Conservation (phyloP, 805 yeast genomes). For the Kodamaea fukazawae region DNA sequence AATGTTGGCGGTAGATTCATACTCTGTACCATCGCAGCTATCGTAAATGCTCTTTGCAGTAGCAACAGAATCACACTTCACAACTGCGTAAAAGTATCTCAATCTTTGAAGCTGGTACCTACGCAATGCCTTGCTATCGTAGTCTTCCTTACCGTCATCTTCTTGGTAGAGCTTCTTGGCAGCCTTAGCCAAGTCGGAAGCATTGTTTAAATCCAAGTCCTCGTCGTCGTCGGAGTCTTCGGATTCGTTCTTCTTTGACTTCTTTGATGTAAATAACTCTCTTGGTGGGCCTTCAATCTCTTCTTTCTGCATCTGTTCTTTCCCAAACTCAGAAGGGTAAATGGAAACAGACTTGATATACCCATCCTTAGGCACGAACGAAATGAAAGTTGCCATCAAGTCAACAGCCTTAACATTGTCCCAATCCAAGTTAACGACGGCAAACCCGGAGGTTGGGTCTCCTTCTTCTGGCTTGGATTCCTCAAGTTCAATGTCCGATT, state of each 20-base stretch:
- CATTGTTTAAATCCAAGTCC: conserved; percentile 46
- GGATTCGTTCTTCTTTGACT: conserved; percentile 36
- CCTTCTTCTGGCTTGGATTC: conserved; percentile 73
- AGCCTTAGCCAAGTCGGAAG: conserved; percentile 52
- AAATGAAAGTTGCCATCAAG: conserved; percentile 80
- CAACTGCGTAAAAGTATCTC: conserved; percentile 90
- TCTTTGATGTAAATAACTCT: conserved; percentile 57
- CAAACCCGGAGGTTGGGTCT: conserved; percentile 78
- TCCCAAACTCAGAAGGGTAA: conserved; percentile 90
- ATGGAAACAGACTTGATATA: conserved; percentile 64
- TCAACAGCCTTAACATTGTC: conserved; percentile 88
- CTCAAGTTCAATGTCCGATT: conserved; percentile 54
- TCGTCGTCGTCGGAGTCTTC: conserved; percentile 34
- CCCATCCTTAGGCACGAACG: conserved; percentile 80
- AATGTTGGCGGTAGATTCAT: conserved; percentile 90
- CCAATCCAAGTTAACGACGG: conserved; percentile 97
- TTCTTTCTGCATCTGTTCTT: conserved; percentile 85
- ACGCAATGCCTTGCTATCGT: conserved; percentile 79
- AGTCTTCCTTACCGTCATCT: conserved; percentile 78
- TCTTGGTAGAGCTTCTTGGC: conserved; percentile 75
- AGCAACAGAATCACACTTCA: conserved; percentile 68
- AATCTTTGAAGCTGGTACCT: conserved; percentile 89
- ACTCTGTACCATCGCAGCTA: conserved; percentile 92
- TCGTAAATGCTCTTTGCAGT: conserved; percentile 78
- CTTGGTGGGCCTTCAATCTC: conserved; percentile 90